Base-by-base conservation (phyloP, 352 stramenopile species). In the Phytopythium kandeliae region DNA sequence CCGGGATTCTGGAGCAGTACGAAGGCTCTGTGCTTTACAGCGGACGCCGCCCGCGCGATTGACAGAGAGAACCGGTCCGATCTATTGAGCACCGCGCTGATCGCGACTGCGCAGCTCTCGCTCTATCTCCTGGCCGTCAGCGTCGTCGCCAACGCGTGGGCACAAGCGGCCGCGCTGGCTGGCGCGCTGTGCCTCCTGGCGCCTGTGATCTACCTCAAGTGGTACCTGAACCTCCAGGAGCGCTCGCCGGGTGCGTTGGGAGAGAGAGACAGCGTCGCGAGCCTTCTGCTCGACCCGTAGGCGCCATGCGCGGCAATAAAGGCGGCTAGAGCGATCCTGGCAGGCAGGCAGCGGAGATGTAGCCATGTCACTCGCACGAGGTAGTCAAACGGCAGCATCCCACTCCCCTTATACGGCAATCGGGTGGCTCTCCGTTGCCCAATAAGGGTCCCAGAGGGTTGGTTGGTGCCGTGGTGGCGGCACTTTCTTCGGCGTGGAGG, bases 61-160 rank as follows among this genome's bases (percentile, higher is more conserved):
- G 48, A 69, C 47, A 24, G 51, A 7, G 71, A 79, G 42, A 79
- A 83, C 55, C 58, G 38, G 2, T 41, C 57, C 11, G 69, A 83
- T 41, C 48, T 83, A 21, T 50, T 52, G 3, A 75, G 60, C 55
- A 79, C 71, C 10, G 66, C 44, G 5, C 54, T 83, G 41, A 78
- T 83, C 40, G 54, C 60, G 13, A 62, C 70, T 43, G 60, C 58
- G 13, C 71, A 83, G 53, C 31, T 79, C 12, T 46, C 63, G 24
- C 53, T 75, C 19, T 83, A 83, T 48, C 42, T 83, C 17, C 57
- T 79, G 15, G 67, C 66, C 9, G 71, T 79, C 35, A 78, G 66
- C 36, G n/a, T 78, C 22, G 69, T 79, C 1, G 65, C 60, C 28
- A 70, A 73, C 36, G 71, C 65, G 22, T 77, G 68, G 71, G 37